Percentiles rank a stretch among this genome's conserved stretches.
Evolutionary conservation across 139 green algal genomes (phyloP).

Genomic region (Coelastrella sp.): DNA sequence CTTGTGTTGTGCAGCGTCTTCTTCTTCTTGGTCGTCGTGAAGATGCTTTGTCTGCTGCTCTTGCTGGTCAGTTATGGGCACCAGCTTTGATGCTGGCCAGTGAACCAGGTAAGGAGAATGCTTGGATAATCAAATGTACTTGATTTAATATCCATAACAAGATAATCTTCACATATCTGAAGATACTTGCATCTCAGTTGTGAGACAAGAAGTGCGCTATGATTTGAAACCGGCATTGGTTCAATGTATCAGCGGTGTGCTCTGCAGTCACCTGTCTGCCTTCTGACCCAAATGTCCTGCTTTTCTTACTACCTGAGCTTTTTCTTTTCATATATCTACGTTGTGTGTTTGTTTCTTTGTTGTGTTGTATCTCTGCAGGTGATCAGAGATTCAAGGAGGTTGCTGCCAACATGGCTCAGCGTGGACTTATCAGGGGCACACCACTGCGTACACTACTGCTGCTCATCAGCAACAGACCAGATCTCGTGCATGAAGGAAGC

Average conservation of each 20-base stretch:
- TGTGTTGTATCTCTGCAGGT: background rate
- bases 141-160: too few relatives aligned
- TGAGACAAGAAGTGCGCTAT: too few relatives aligned
- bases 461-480: constrained; percentile 66
- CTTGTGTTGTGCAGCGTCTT: constrained; percentile 65
- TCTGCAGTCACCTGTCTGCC: too few relatives aligned
- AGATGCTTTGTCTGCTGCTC: constrained; percentile 67
- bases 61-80: constrained; percentile 69
- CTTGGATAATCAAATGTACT: too few relatives aligned
- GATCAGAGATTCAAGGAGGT: constrained; percentile 49
- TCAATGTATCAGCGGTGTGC: too few relatives aligned
- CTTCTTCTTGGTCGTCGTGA: constrained; percentile 58
- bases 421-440: constrained; percentile 52
- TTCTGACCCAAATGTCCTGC: too few relatives aligned
- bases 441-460: constrained; percentile 76
- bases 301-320: too few relatives aligned
- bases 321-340: too few relatives aligned
- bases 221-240: too few relatives aligned
- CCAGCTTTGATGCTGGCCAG: constrained; percentile 77
- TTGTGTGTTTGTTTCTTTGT: too few relatives aligned
- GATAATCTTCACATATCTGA: too few relatives aligned
- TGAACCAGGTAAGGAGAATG: constrained; percentile 43
- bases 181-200: too few relatives aligned
- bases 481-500: constrained; percentile 37
- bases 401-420: constrained; percentile 57